Conservation (phyloP, 2,329 filamentous ascomycete genomes). For the Sphaerostilbella broomeana region DNA sequence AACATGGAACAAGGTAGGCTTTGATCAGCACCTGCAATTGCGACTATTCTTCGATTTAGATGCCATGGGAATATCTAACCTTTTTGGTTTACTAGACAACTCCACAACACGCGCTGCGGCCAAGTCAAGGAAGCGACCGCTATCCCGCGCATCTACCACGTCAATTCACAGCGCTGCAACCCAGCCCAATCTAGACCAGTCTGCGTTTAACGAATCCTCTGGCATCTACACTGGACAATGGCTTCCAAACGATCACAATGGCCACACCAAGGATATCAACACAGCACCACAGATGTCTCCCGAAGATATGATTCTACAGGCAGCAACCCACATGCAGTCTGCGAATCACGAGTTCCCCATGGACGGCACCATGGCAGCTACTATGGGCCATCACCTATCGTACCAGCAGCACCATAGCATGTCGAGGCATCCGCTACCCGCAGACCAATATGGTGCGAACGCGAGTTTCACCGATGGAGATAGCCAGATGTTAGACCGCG, state of each 20-base stretch:
- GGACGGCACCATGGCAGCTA: slow-evolving; percentile 38
- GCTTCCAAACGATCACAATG: slow-evolving; percentile 40
- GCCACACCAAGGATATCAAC: slow-evolving; percentile 38
- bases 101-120: slow-evolving; percentile 25
- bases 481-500: slow-evolving; percentile 54
- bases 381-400: slow-evolving; percentile 35
- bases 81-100: slow-evolving; percentile 19
- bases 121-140: slow-evolving; percentile 44
- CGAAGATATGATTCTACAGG: slow-evolving; percentile 55
- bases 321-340: slow-evolving; percentile 48
- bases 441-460: slow-evolving; percentile 46
- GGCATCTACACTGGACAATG: slow-evolving; percentile 45
- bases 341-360: slow-evolving; percentile 45
- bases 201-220: slow-evolving; percentile 35
- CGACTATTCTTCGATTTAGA: not conserved
- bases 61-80: not conserved
- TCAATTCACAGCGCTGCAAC: slow-evolving; percentile 50
- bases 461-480: slow-evolving; percentile 52
- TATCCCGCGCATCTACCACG: slow-evolving; percentile 50
- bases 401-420: slow-evolving; percentile 38
- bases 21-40: slow-evolving; percentile 3
- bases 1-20: slow-evolving; percentile 33
- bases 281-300: slow-evolving; percentile 43
- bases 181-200: slow-evolving; percentile 45
- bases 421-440: slow-evolving; percentile 45